Evolutionary conservation across 495 filamentous ascomycete genomes (phyloP).

Genomic region (Recurvomyces mirabilis): DNA sequence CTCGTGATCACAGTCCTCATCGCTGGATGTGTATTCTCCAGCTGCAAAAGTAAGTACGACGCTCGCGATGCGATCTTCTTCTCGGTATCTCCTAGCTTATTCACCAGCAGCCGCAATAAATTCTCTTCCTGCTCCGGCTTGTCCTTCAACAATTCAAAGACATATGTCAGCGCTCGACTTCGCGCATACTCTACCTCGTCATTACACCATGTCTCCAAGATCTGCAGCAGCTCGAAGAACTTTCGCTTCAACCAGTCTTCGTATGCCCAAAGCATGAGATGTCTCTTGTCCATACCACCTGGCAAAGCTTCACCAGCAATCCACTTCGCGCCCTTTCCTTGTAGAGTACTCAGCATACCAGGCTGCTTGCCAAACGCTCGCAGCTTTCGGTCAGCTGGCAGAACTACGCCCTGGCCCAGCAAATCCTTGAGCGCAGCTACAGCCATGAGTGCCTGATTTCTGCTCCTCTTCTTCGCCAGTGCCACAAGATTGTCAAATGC

Average conservation of each 20-base stretch:
- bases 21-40: slow-evolving; percentile 72
- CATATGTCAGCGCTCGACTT: slow-evolving; percentile 71
- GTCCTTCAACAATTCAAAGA: slow-evolving; percentile 80
- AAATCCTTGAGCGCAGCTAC: slow-evolving; percentile 87
- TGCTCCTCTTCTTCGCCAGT: slow-evolving; percentile 76
- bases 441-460: slow-evolving; percentile 87
- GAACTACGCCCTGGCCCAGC: slow-evolving; percentile 70
- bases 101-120: slow-evolving; percentile 76
- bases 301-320: slow-evolving; percentile 54
- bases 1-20: slow-evolving; percentile 86
- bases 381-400: slow-evolving; percentile 73
- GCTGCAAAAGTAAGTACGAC: slow-evolving; percentile 83
- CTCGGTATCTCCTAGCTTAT: slow-evolving; percentile 88
- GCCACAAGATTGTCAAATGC: slow-evolving; percentile 70
- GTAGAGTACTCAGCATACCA: slow-evolving; percentile 55
- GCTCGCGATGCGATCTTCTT: slow-evolving; percentile 89
- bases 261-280: slow-evolving; percentile 81
- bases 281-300: slow-evolving; percentile 53
- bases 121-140: slow-evolving; percentile 98
- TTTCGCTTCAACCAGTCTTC: slow-evolving; percentile 88
- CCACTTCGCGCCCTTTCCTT: slow-evolving; percentile 50
- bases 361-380: slow-evolving; percentile 71
- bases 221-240: slow-evolving; percentile 83
- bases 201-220: slow-evolving; percentile 79
- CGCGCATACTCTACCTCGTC: slow-evolving; percentile 91